Percentiles rank a stretch among this genome's conserved stretches.
These are phyloP conservation scores for Penicillium concentricum DNA, from an alignment of 2,329 filamentous ascomycete species.

Conservation along the genomic window DNA sequence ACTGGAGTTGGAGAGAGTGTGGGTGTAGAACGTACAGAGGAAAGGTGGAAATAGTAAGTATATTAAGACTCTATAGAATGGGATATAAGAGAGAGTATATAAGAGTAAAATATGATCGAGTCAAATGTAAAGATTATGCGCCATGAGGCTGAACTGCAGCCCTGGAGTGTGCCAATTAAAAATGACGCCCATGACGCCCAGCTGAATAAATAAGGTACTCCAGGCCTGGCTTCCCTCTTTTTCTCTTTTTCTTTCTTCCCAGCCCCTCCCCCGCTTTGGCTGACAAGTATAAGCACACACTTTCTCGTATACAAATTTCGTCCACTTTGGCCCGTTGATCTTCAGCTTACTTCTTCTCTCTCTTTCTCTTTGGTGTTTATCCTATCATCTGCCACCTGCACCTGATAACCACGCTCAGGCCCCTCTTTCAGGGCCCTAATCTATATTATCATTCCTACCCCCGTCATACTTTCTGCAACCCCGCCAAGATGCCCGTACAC, in stretches of 20 bases:
- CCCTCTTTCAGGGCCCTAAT: slow-evolving; percentile 6
- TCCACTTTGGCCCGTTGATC: background rate
- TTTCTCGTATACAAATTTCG: slow-evolving; percentile 13
- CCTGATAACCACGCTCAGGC: slow-evolving; percentile 11
- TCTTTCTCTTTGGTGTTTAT: slow-evolving; percentile 9
- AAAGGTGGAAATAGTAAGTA: background rate
- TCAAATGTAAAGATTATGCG: background rate
- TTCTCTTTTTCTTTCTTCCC: slow-evolving; percentile 1
- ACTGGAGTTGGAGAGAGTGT: background rate
- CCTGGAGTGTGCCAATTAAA: background rate
- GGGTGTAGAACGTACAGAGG: background rate
- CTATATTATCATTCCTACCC: background rate
- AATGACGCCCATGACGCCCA: slow-evolving; percentile 4
- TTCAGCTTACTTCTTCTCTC: slow-evolving; percentile 5
- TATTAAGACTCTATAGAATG: background rate
- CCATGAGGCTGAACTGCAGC: slow-evolving; percentile 12
- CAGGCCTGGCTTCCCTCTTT: background rate
- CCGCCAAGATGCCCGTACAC: slow-evolving; percentile 18
- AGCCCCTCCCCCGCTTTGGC: slow-evolving; percentile 6
- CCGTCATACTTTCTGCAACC: background rate
- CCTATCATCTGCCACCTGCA: slow-evolving; percentile 24
- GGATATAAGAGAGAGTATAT: background rate
- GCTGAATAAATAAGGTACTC: slow-evolving; percentile 9
- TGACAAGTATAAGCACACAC: background rate
- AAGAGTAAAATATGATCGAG: background rate